A percentile compares a stretch with the other conserved stretches of the same genome.
phyloP scores from a whole-genome alignment of 2,329 filamentous ascomycete species.

The Purpureocillium takamizusanense region DNA sequence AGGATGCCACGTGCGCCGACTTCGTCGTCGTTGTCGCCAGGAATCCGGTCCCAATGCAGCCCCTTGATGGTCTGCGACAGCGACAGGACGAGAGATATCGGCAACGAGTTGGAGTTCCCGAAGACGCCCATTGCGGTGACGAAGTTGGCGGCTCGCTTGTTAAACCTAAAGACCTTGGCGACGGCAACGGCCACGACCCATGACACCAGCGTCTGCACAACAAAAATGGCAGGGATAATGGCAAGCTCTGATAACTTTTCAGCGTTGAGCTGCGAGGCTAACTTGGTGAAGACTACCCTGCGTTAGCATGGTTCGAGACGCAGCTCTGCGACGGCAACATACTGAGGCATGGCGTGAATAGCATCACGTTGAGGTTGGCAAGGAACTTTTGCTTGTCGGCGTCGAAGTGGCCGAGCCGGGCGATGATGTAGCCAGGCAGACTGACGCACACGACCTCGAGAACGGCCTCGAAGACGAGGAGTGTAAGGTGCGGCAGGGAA shows the following conservation, averaged over 20 bases:
- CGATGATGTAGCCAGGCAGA: constrained; percentile 87
- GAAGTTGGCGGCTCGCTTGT: constrained; percentile 82
- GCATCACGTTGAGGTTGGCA: constrained; percentile 88
- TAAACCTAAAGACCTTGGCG: constrained; percentile 69
- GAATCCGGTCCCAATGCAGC: constrained; percentile 86
- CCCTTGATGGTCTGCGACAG: constrained; percentile 86
- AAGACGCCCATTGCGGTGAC: constrained; percentile 96
- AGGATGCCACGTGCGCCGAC: constrained; percentile 89
- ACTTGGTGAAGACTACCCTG: constrained; percentile 78
- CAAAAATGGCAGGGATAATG: constrained; percentile 91
- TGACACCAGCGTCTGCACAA: constrained; percentile 79
- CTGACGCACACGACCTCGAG: constrained; percentile 93
- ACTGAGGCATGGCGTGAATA: constrained; percentile 97
- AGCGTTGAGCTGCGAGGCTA: constrained; percentile 87
- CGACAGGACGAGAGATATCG: constrained; percentile 91
- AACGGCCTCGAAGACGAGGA: constrained; percentile 90
- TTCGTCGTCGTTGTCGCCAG: constrained; percentile 89
- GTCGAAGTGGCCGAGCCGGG: constrained; percentile 84
- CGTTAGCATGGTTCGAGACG: background rate
- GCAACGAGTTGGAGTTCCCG: constrained; percentile 95
- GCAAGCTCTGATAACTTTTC: constrained; percentile 84
- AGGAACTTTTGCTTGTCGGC: constrained; percentile 94
- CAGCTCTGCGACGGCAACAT: constrained; percentile 24
- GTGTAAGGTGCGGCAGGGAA: constrained; percentile 57
- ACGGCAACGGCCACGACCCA: constrained; percentile 67